These are phyloP conservation scores for Lepidium campestre DNA, from an alignment of 441 rosid species.

Conservation along the genomic window DNA sequence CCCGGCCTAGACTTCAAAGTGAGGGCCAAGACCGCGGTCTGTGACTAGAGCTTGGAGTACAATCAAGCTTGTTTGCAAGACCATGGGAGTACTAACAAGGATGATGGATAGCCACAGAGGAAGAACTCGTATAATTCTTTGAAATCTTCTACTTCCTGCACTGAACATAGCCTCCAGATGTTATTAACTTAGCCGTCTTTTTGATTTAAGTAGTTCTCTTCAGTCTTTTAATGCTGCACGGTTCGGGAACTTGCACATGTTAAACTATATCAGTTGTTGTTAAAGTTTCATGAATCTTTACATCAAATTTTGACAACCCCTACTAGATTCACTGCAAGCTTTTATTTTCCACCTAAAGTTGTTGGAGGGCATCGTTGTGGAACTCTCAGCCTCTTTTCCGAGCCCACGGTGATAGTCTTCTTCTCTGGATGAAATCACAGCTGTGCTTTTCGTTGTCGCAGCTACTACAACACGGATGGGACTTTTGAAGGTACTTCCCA, in stretches of 20 bases:
- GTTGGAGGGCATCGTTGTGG: slow-evolving; percentile 10
- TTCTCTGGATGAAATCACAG: slow-evolving; percentile 9
- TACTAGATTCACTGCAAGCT: background rate
- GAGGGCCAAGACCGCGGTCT: slow-evolving; percentile 31
- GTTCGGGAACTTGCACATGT: slow-evolving; percentile 27
- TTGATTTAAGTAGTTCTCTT: background rate
- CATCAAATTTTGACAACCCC: too few relatives aligned
- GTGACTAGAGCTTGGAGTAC: slow-evolving; percentile 36
- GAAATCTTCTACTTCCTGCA: slow-evolving; percentile 50
- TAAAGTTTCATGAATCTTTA: background rate
- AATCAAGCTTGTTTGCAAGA: slow-evolving; percentile 26
- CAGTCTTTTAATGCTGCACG: slow-evolving; percentile 40
- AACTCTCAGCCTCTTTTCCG: background rate
- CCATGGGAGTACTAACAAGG: slow-evolving; percentile 27
- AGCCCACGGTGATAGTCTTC: slow-evolving; percentile 19
- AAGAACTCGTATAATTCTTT: slow-evolving; percentile 38
- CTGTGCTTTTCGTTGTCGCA: slow-evolving; percentile 25
- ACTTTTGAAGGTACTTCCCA: slow-evolving; percentile 40
- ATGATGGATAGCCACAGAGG: slow-evolving; percentile 31
- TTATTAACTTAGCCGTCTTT: too few relatives aligned
- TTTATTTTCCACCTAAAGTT: slow-evolving; percentile 19
- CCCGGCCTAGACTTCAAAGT: slow-evolving; percentile 35
- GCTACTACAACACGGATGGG: slow-evolving; percentile 43
- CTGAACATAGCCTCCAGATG: slow-evolving; percentile 34
- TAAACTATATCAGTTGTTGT: background rate